phyloP scores from a whole-genome alignment of 768 basidiomycete genomes.

The Boletus tomentosulus region DNA sequence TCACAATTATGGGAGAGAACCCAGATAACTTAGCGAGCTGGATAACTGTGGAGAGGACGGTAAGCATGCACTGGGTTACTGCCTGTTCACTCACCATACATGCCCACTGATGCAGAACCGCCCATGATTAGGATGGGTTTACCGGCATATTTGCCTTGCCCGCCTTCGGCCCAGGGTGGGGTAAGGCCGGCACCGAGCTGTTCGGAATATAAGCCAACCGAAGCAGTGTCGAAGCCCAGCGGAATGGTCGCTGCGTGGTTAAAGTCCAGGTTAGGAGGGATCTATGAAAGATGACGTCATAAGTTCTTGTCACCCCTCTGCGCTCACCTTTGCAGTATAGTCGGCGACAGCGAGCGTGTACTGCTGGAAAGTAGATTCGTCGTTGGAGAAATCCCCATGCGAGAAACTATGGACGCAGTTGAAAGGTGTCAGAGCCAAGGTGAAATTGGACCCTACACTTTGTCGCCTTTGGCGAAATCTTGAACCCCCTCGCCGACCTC shows the following conservation, averaged over 20 bases:
- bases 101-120: conserved; percentile 48
- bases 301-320: not conserved
- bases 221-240: conserved; percentile 43
- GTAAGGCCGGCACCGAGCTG: conserved; percentile 37
- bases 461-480: conserved; percentile 36
- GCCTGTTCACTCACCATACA: conserved; percentile 33
- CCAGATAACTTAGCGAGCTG: conserved; percentile 40
- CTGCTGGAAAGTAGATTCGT: conserved; percentile 38
- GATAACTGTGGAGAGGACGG: conserved; percentile 22
- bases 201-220: conserved; percentile 41
- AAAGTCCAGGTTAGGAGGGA: conserved; percentile 41
- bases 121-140: conserved; percentile 45
- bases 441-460: conserved; percentile 30
- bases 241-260: conserved; percentile 47
- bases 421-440: not conserved
- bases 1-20: conserved; percentile 41
- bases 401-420: conserved; percentile 9
- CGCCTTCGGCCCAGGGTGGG: conserved; percentile 33
- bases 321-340: conserved; percentile 35
- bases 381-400: conserved; percentile 31
- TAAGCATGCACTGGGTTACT: not conserved
- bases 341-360: conserved; percentile 32
- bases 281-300: conserved; percentile 26
- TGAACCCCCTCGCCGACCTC: conserved; percentile 36
- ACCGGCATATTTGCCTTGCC: conserved; percentile 35